phyloP scores from a whole-genome alignment of 2,329 filamentous ascomycete genomes.

The Fonsecaea pugnacius region DNA sequence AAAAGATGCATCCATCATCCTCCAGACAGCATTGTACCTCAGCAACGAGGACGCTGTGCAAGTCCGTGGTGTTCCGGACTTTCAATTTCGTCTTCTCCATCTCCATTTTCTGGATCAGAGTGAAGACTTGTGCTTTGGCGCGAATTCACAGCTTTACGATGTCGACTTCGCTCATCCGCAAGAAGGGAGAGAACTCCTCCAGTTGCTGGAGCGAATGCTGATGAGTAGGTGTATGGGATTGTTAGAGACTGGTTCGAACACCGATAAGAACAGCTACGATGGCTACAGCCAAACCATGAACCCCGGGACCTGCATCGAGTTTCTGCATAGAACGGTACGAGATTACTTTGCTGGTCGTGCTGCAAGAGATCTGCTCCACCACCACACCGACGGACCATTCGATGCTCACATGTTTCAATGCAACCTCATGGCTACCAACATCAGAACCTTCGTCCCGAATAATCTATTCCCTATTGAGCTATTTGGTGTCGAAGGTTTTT shows the following conservation, averaged over 20 bases:
- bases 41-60: background rate
- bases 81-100: background rate
- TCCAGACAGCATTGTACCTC: conserved; percentile 22
- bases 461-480: background rate
- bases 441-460: background rate
- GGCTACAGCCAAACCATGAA: background rate
- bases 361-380: conserved; percentile 2
- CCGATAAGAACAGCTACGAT: background rate
- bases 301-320: background rate
- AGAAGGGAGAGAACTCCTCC: background rate
- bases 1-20: conserved; percentile 20
- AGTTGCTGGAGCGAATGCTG: background rate
- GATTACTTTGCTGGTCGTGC: conserved; percentile 2
- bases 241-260: background rate
- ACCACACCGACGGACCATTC: background rate
- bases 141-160: background rate
- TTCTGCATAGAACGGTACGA: conserved; percentile 2
- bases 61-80: background rate
- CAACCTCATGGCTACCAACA: background rate
- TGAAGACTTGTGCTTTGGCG: background rate
- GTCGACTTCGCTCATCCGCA: background rate
- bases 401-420: conserved; percentile 8
- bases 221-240: background rate
- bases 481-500: background rate
- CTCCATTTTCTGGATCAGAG: background rate